These are phyloP conservation scores for Euryodendron excelsum DNA, from an alignment of 148 eudicot genomes.

Conservation along the genomic window DNA sequence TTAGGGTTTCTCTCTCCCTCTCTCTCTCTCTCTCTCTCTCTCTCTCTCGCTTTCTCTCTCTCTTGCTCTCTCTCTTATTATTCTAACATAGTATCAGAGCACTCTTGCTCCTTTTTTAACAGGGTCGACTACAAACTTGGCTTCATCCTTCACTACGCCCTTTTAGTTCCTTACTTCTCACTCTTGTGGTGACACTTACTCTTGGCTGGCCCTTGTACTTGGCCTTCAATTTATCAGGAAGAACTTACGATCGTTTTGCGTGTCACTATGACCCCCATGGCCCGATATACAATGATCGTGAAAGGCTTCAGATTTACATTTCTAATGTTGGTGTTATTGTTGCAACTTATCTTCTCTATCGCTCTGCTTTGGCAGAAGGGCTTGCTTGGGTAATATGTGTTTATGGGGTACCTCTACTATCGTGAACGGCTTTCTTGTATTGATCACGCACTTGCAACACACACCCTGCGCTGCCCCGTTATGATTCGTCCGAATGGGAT, in stretches of 20 bases:
- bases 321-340: conserved; percentile 37
- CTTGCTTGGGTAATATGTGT: conserved; percentile 38
- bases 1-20: too few species aligned
- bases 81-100: too few species aligned
- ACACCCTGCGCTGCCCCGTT: conserved; percentile 57
- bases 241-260: conserved; percentile 50
- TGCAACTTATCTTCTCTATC: conserved; percentile 23
- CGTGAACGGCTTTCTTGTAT: conserved; percentile 45
- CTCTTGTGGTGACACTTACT: conserved; percentile 34
- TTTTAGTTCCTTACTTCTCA: conserved; percentile 60
- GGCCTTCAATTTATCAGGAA: conserved; percentile 47
- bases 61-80: too few species aligned
- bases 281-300: conserved; percentile 46
- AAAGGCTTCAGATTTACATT: conserved; percentile 39
- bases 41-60: too few species aligned
- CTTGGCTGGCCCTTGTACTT: conserved; percentile 66
- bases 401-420: conserved; percentile 44
- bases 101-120: too few species aligned
- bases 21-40: too few species aligned
- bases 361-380: conserved; percentile 29
- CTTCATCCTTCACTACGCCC: conserved; percentile 51
- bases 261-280: conserved; percentile 50
- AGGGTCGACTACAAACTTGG: conserved; percentile 57
- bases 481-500: conserved; percentile 56
- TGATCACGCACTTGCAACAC: conserved; percentile 56